Evolutionary conservation across 2,329 filamentous ascomycete genomes (phyloP).

Genomic region (Albifimbria verrucaria): DNA sequence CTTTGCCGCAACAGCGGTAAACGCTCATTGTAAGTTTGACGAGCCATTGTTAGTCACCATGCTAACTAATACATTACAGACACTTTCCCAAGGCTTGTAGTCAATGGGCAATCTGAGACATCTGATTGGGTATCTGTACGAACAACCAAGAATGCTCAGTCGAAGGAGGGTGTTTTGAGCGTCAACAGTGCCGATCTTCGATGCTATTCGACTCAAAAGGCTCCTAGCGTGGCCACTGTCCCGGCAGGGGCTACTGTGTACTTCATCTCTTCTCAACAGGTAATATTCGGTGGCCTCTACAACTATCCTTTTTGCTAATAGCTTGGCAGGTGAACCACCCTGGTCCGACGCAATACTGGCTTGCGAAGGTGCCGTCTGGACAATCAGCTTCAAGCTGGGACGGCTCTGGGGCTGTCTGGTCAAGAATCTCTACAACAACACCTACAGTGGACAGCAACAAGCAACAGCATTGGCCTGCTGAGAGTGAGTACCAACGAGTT

Average conservation of each 20-base stretch:
- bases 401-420: neutral
- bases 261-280: conserved; percentile 2
- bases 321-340: neutral
- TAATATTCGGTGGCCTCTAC: neutral
- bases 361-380: conserved; percentile 1
- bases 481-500: conserved; percentile 1
- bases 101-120: neutral
- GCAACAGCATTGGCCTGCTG: neutral
- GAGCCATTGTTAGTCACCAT: neutral
- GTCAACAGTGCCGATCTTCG: neutral
- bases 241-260: neutral
- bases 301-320: neutral
- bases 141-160: conserved; percentile 1
- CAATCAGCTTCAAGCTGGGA: neutral
- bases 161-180: neutral
- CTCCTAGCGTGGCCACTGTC: neutral
- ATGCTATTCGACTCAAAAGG: neutral
- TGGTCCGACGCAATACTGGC: neutral
- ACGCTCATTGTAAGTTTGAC: neutral
- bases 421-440: neutral
- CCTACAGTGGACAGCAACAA: neutral
- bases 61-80: neutral
- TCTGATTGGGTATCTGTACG: neutral
- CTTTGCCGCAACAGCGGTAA: neutral
- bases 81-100: neutral